Evolutionary conservation across 2,329 filamentous ascomycete genomes (phyloP).

Genomic region (Zalaria sp.): DNA sequence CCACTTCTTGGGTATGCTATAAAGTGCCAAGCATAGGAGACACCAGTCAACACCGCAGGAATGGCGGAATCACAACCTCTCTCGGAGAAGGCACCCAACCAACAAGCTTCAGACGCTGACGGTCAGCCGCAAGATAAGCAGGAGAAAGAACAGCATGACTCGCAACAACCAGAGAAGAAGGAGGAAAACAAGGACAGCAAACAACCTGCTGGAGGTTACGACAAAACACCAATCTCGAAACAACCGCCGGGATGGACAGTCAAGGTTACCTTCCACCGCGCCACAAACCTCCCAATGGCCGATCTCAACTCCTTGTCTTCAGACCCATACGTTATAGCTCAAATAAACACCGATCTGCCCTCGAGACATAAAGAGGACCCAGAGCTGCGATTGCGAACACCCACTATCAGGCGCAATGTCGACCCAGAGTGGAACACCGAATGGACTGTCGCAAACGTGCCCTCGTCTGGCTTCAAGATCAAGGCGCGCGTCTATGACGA

Average conservation of each 20-base stretch:
- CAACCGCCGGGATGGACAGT: slow-evolving; percentile 70
- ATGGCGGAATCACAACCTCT: too few species aligned
- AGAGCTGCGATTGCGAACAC: slow-evolving; percentile 57
- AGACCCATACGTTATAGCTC: slow-evolving; percentile 70
- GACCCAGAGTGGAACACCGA: slow-evolving; percentile 71
- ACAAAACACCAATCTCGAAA: slow-evolving; percentile 61
- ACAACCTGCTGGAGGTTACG: slow-evolving; percentile 61
- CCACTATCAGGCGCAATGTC: slow-evolving; percentile 56
- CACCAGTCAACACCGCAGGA: too few species aligned
- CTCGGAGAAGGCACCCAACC: too few species aligned
- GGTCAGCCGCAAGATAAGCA: too few species aligned
- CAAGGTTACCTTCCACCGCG: slow-evolving; percentile 71
- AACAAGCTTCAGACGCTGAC: too few species aligned
- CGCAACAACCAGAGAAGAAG: too few species aligned
- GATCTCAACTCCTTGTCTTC: slow-evolving; percentile 66
- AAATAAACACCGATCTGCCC: slow-evolving; percentile 56
- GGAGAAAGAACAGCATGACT: too few species aligned
- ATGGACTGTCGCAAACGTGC: slow-evolving; percentile 82
- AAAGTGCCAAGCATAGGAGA: too few species aligned
- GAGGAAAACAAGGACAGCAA: slow-evolving; percentile 4
- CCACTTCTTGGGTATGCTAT: too few species aligned
- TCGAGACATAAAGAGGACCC: slow-evolving; percentile 79
- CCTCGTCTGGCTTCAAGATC: slow-evolving; percentile 63
- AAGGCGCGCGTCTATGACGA: slow-evolving; percentile 86
- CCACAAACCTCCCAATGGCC: slow-evolving; percentile 66